Evolutionary conservation across 108 stramenopile genomes (phyloP).

Genomic region (Seminavis robusta): DNA sequence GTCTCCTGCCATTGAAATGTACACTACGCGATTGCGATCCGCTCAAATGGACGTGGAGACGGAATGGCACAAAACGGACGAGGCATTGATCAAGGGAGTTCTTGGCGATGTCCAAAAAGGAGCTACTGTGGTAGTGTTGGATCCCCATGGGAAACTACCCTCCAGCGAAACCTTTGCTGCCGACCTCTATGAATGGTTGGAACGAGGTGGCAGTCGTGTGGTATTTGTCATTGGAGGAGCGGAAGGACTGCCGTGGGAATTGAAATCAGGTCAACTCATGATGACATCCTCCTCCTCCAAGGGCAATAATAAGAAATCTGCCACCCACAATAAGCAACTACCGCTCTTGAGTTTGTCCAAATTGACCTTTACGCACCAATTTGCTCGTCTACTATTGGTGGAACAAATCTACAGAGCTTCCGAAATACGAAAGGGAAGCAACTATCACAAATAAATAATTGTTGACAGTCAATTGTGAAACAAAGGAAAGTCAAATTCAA

Average conservation of each 20-base stretch:
- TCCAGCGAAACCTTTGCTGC: conserved; percentile 75
- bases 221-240: conserved; percentile 92
- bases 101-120: conserved; percentile 49
- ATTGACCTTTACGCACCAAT: conserved; percentile 91
- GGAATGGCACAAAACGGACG: conserved; percentile 86
- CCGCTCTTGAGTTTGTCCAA: conserved; percentile 59
- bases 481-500: too few relatives aligned
- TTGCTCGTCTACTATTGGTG: conserved; percentile 80
- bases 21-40: conserved; percentile 62
- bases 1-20: conserved; percentile 66
- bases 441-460: conserved; percentile 87
- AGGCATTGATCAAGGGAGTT: conserved; percentile 68
- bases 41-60: conserved; percentile 68
- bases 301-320: conserved; percentile 1
- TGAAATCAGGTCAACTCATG: conserved; percentile 40
- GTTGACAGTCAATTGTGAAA: too few relatives aligned
- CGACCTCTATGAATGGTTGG: conserved; percentile 79
- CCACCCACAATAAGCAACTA: conserved; percentile 9
- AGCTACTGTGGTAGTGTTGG: conserved; percentile 66
- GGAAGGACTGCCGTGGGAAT: conserved; percentile 78
- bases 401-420: conserved; percentile 91
- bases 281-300: too few relatives aligned
- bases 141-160: conserved; percentile 60
- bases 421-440: conserved; percentile 87
- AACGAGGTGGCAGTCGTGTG: conserved; percentile 82